Percentiles rank a stretch among this genome's conserved stretches.
phyloP scores from a whole-genome alignment of 352 stramenopile species.

The Phytopythium vexans region DNA sequence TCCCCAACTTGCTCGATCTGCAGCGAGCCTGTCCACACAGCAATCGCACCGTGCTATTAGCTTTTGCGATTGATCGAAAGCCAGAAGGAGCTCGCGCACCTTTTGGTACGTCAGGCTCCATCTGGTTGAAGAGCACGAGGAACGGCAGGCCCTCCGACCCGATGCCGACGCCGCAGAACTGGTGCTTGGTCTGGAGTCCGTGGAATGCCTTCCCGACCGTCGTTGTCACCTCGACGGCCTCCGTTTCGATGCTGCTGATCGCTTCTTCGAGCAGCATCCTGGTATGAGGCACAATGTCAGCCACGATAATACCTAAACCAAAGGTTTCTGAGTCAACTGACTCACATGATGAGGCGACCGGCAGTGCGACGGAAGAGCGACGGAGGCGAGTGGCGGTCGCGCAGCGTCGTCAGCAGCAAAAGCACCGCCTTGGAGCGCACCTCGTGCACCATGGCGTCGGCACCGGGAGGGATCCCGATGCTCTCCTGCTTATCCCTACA shows the following conservation, averaged over 20 bases:
- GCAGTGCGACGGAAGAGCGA: conserved; percentile 33
- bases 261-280: conserved; percentile 63
- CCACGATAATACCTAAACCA: too few species aligned
- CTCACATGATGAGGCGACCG: conserved; percentile 45
- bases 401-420: conserved; percentile 45
- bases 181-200: conserved; percentile 16
- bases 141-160: conserved; percentile 40
- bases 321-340: neutral
- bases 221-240: conserved; percentile 30
- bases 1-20: conserved; percentile 13
- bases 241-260: conserved; percentile 24
- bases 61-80: too few species aligned
- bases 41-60: too few species aligned
- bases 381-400: conserved; percentile 24
- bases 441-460: conserved; percentile 38
- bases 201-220: conserved; percentile 25
- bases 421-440: conserved; percentile 35
- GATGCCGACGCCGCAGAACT: conserved; percentile 38
- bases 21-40: conserved; percentile 19
- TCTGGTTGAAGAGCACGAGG: conserved; percentile 44
- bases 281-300: neutral
- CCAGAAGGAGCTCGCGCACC: neutral
- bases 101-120: conserved; percentile 33
- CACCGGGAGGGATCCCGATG: conserved; percentile 14
- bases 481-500: conserved; percentile 34